Conservation (phyloP, 345 rosid species). For the Aethionema arabicum region DNA sequence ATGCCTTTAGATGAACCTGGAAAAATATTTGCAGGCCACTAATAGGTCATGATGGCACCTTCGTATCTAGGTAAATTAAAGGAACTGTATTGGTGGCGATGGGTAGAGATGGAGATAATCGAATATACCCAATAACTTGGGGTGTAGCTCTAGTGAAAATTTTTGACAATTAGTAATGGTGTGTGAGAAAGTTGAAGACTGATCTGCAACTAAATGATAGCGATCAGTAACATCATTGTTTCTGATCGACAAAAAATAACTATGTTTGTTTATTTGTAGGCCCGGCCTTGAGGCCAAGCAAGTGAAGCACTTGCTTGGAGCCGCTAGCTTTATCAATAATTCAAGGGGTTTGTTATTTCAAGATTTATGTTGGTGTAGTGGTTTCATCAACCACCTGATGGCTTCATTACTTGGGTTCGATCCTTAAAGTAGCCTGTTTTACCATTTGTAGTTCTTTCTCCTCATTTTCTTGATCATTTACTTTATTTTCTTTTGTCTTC, state of each 20-base stretch:
- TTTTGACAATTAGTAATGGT: neutral
- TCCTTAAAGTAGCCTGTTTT: no score
- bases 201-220: neutral
- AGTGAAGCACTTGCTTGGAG: no score
- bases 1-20: neutral
- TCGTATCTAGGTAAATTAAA: neutral
- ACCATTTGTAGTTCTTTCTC: no score
- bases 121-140: neutral
- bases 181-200: neutral
- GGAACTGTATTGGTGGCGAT: neutral
- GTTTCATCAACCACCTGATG: no score
- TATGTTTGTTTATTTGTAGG: neutral
- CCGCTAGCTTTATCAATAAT: no score
- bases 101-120: neutral
- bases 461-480: no score
- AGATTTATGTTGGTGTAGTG: no score
- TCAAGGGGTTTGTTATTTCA: no score
- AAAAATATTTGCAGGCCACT: neutral
- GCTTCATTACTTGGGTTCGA: no score
- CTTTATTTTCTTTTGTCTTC: no score
- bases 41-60: neutral
- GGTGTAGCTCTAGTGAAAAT: neutral
- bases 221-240: neutral
- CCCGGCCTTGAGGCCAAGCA: no score
- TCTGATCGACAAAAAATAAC: constrained; percentile 1